Base-by-base conservation (phyloP, 257 asterid genomes). In the Fraxinus excelsior region DNA sequence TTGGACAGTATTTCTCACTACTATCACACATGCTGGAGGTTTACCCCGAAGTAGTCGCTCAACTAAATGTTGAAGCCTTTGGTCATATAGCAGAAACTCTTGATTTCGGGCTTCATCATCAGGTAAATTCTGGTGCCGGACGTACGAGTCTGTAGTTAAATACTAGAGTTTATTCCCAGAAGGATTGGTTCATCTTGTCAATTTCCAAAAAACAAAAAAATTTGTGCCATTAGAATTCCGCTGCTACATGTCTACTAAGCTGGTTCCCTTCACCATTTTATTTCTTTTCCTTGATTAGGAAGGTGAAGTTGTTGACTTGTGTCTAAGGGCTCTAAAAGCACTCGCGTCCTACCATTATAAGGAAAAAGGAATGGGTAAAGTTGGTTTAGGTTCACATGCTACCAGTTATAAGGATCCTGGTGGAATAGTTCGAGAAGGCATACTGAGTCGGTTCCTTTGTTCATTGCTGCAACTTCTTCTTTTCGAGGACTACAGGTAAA, bases 1-100 rank as follows among this genome's bases (percentile, higher is more conserved):
- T 26, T 82, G 81, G 74, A 78, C 91, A 95, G 99, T 95, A 93
- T 83, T 93, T 91, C 89, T 86, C 94, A 38, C 87, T 95, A 81
- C 84, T 93, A 77, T 93, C 99, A 35, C 97, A 95, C 86, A 77
- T 93, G 96, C 87, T 95, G 94, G 98, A 91, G 88, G 96, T 91
- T 60, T 95, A 95, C 84, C 99, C 99, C 67, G 98, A 95, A 85
- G 84, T 87, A 85, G 83, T 91, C 35, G 85, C 88, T 72, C 94
- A 88, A 78, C 79, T 95, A 71, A 90, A 83, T 56, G 76, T 70
- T 38, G 97, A 93, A 80, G 93, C 97, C 76, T 90, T 89, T 29
- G 84, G 79, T 79, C 96, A 85, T 86, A 87, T 95, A 80, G 75
- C 86, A 80, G 94, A 91, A 78, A 89, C 97, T 80, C 89, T 95